Base-by-base conservation (phyloP, 192 early-diverging fungal species). In the Umbelopsis isabellina region DNA sequence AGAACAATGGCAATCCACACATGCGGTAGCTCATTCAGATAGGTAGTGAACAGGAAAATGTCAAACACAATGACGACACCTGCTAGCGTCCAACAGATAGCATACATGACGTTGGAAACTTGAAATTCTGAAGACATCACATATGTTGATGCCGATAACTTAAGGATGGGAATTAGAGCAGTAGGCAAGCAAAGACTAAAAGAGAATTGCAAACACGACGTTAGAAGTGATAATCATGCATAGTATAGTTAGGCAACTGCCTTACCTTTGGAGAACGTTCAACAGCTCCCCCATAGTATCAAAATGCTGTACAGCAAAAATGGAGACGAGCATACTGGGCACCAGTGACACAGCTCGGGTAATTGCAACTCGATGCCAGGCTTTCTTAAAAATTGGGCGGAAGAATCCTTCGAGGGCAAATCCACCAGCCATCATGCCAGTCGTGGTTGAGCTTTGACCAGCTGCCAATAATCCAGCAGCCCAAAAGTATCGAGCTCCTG, bases 361-460 rank as follows among this genome's bases (percentile, higher is more conserved):
- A 46, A 88, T 82, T 27, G 85, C 79, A 67, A 85, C 71, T 15
- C 87, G 84, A 52, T 86, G 80, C 84, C 85, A 85, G 15, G 80
- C 74, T 41, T 81, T 85, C 25, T 65, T 66, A 30, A 78, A 78
- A 12, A 85, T 79, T 1, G 74, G 78, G 47, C 84, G 71, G 79
- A 94, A 85, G 79, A 93, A 93, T 21, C 92, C 92, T 68, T 93
- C 89, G 82, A 93, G 91, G 44, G 92, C 85, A 72, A 90, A 91
- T 77, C 93, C 91, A 9, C 94, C 94, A 4, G 92, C 94, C 82
- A 95, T 84, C 20, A 92, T 95, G 3, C 92, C 94, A 8, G 94
- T 94, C 27, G 92, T 93, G 2, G 92, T 92, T 2, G 88, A 90
- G 72, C 83, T 87, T 73, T 94, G 91, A 0, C 94, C 94, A 13